A percentile compares a stretch with the other conserved stretches of the same genome.
Evolutionary conservation across 257 asterid genomes (phyloP).

Genomic region (Catharanthus roseus): DNA sequence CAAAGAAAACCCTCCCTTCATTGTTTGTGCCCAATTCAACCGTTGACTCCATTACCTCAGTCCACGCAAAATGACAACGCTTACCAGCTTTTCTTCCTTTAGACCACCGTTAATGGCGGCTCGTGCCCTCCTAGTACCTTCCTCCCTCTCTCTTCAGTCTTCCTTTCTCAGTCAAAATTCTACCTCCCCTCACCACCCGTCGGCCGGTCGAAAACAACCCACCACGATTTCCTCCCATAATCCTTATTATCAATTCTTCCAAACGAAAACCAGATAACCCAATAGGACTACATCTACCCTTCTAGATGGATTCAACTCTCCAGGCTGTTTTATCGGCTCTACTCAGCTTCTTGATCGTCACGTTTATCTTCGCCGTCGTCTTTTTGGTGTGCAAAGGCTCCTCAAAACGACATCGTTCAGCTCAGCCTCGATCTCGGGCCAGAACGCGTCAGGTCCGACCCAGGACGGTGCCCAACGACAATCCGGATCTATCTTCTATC

Average conservation of each 20-base stretch:
- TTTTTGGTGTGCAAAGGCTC: constrained; percentile 31
- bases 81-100: constrained; percentile 28
- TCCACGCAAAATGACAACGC: constrained; percentile 37
- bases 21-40: background rate
- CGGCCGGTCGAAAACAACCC: background rate
- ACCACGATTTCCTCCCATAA: background rate
- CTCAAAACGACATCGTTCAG: constrained; percentile 27
- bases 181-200: background rate
- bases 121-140: constrained; percentile 13
- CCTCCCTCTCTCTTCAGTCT: background rate
- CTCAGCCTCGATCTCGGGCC: constrained; percentile 15
- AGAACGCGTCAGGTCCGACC: constrained; percentile 24
- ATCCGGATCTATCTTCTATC: constrained; percentile 20
- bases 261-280: background rate
- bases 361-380: constrained; percentile 36
- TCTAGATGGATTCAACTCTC: constrained; percentile 29
- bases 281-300: background rate
- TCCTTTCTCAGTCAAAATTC: constrained; percentile 4
- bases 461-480: constrained; percentile 12
- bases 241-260: background rate
- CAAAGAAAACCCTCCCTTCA: background rate
- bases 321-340: constrained; percentile 55
- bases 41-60: constrained; percentile 45
- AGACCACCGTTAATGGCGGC: constrained; percentile 60
- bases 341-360: constrained; percentile 43